Evolutionary conservation across 2,329 filamentous ascomycete species (phyloP).

Genomic region (Calonectria pseudoturangicola): DNA sequence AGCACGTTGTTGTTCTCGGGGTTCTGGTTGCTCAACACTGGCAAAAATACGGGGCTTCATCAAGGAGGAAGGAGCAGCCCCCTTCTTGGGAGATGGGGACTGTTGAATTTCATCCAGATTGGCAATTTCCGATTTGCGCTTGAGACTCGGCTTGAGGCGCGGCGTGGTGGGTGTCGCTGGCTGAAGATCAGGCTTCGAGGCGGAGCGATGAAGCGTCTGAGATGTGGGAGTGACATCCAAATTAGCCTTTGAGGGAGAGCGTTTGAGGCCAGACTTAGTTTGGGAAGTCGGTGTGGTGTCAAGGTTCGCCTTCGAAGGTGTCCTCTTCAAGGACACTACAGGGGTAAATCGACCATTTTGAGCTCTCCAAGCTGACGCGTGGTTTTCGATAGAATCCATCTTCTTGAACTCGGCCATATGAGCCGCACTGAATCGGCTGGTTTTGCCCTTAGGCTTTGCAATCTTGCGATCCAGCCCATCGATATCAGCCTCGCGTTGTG

Average conservation of each 20-base stretch:
- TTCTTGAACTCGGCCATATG: slow-evolving; percentile 95
- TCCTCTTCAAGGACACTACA: slow-evolving; percentile 61
- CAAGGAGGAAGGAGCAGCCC: slow-evolving; percentile 45
- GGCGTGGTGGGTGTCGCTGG: slow-evolving; percentile 68
- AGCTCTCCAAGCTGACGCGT: slow-evolving; percentile 85
- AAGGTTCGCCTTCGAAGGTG: slow-evolving; percentile 68
- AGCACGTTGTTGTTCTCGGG: slow-evolving; percentile 47
- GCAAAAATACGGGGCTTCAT: slow-evolving; percentile 45
- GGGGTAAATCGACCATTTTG: slow-evolving; percentile 73
- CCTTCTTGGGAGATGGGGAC: slow-evolving; percentile 55
- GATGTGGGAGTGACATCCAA: slow-evolving; percentile 72
- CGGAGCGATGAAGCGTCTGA: slow-evolving; percentile 58
- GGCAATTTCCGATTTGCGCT: slow-evolving; percentile 54
- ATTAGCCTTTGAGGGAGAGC: slow-evolving; percentile 70
- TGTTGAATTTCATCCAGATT: slow-evolving; percentile 56
- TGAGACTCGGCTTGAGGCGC: slow-evolving; percentile 60
- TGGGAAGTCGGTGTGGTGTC: slow-evolving; percentile 59
- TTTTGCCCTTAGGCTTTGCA: slow-evolving; percentile 86
- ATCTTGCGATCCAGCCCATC: slow-evolving; percentile 78
- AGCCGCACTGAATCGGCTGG: slow-evolving; percentile 86
- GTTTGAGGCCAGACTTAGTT: slow-evolving; percentile 68
- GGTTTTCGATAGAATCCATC: slow-evolving; percentile 96
- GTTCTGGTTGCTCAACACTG: slow-evolving; percentile 47
- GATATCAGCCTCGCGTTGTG: slow-evolving; percentile 75
- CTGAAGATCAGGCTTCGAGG: slow-evolving; percentile 68